These are phyloP conservation scores for Shiraia sp. DNA, from an alignment of 2,329 filamentous ascomycete genomes.

Conservation along the genomic window DNA sequence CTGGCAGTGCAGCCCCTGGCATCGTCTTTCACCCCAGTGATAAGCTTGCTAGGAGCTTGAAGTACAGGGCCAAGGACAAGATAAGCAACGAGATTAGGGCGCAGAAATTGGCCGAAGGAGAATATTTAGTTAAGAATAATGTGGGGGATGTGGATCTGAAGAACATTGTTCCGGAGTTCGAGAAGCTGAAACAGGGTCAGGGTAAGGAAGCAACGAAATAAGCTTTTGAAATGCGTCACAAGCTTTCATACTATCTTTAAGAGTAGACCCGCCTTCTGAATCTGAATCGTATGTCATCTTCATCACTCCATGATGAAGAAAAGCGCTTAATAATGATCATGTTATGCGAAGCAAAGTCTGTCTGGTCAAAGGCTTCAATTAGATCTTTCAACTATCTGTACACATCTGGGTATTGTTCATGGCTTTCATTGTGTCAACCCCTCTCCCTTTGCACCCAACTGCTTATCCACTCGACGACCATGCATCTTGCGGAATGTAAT, in stretches of 20 bases:
- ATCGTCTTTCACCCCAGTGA: conserved; percentile 20
- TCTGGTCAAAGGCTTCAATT: background rate
- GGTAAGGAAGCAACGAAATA: too few relatives aligned
- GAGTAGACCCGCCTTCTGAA: too few relatives aligned
- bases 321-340: too few relatives aligned
- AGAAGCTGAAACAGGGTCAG: conserved; percentile 4
- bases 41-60: conserved; percentile 17
- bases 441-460: too few relatives aligned
- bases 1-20: conserved; percentile 6
- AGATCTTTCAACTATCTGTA: background rate
- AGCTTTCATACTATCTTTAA: too few relatives aligned
- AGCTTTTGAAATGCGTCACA: too few relatives aligned
- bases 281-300: too few relatives aligned
- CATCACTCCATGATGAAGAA: too few relatives aligned
- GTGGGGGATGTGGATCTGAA: conserved; percentile 4
- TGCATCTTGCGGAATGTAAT: too few relatives aligned
- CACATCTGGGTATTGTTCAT: background rate
- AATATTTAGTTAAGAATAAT: conserved; percentile 1
- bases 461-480: too few relatives aligned
- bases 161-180: conserved; percentile 3
- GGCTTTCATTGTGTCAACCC: too few relatives aligned
- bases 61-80: conserved; percentile 8
- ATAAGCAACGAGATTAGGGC: conserved; percentile 9
- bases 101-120: conserved; percentile 8
- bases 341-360: too few relatives aligned